Percentiles rank a stretch among this genome's conserved stretches.
Conservation (phyloP, 1,139 yeast genomes). For the Hansenula lynferdii region DNA sequence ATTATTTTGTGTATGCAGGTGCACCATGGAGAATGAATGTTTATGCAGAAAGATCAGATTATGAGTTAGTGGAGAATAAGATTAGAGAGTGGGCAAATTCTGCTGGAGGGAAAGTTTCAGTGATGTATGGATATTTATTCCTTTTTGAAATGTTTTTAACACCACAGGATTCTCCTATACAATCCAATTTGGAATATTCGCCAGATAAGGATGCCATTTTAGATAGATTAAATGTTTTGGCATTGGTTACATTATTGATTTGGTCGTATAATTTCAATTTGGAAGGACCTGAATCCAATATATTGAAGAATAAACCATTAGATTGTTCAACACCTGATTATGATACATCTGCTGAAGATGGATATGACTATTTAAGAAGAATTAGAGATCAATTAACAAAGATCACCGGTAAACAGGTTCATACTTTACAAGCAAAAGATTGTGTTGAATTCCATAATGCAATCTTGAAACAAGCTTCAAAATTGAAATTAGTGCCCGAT, state of each 20-base stretch:
- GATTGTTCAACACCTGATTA: slow-evolving; percentile 15
- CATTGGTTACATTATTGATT: slow-evolving; percentile 45
- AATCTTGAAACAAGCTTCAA: slow-evolving; percentile 24
- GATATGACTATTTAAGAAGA: slow-evolving; percentile 29
- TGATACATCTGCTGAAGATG: slow-evolving; percentile 20
- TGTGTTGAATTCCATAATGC: slow-evolving; percentile 33
- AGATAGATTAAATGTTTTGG: slow-evolving; percentile 53
- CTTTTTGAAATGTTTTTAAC: slow-evolving; percentile 58
- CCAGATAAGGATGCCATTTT: slow-evolving; percentile 49
- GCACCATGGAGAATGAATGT: slow-evolving; percentile 83
- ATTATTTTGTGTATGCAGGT: slow-evolving; percentile 75
- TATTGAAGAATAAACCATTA: slow-evolving; percentile 11
- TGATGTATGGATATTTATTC: slow-evolving; percentile 59
- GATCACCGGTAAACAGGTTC: slow-evolving; percentile 23
- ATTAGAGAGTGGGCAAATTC: slow-evolving; percentile 48
- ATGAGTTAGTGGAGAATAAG: slow-evolving; percentile 46
- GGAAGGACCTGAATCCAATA: slow-evolving; percentile 50
- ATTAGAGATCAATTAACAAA: slow-evolving; percentile 34
- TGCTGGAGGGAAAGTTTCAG: slow-evolving; percentile 39
- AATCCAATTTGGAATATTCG: slow-evolving; percentile 32
- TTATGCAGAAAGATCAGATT: slow-evolving; percentile 51
- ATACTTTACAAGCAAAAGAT: slow-evolving; percentile 30
- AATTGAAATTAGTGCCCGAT: slow-evolving; percentile 27
- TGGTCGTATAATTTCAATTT: slow-evolving; percentile 53
- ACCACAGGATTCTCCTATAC: slow-evolving; percentile 32